A percentile compares a stretch with the other conserved stretches of the same genome.
Evolutionary conservation across 345 rosid genomes (phyloP).

Genomic region (Microcos paniculata): DNA sequence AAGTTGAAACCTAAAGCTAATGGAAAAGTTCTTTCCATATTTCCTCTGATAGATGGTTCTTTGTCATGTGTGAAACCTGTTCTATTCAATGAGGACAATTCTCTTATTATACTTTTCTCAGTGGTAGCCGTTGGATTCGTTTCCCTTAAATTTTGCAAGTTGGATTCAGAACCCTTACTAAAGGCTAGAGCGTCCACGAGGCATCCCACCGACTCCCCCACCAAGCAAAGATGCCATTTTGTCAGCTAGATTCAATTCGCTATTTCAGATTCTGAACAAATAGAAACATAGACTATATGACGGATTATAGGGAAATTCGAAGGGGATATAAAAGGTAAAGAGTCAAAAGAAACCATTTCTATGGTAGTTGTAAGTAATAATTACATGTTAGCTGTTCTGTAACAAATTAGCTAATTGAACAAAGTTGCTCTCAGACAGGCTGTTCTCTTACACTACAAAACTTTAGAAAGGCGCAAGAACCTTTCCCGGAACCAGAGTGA

Average conservation of each 20-base stretch:
- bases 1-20: background rate
- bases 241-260: background rate
- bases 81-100: background rate
- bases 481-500: slow-evolving; percentile 7
- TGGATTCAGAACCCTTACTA: background rate
- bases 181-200: background rate
- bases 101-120: background rate
- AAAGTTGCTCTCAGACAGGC: slow-evolving; percentile 17
- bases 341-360: background rate
- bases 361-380: slow-evolving; percentile 26
- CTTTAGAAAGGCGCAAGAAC: slow-evolving; percentile 25
- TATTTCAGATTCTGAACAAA: background rate
- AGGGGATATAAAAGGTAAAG: background rate
- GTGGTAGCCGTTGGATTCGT: background rate
- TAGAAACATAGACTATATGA: background rate
- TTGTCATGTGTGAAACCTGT: background rate
- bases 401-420: slow-evolving; percentile 17
- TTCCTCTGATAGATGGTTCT: background rate
- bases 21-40: background rate
- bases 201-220: background rate
- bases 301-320: background rate
- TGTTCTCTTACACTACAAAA: slow-evolving; percentile 38
- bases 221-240: background rate
- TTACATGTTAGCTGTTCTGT: slow-evolving; percentile 44
- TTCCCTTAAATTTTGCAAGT: background rate